These are phyloP conservation scores for Astrothelium macrocarpum DNA, from an alignment of 495 filamentous ascomycete genomes.

Conservation along the genomic window DNA sequence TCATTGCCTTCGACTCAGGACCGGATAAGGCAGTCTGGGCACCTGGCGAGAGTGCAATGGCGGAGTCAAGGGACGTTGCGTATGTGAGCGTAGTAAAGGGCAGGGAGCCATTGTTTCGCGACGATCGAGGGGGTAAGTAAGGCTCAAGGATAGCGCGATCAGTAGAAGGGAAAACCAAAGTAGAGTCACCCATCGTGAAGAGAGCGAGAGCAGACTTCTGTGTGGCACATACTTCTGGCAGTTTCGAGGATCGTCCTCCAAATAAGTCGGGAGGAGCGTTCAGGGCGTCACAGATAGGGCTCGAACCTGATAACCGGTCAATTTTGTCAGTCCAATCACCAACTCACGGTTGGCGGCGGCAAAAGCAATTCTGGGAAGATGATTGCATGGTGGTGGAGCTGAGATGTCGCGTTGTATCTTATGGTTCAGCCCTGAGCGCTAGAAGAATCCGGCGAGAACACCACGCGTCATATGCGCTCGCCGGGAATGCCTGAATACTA, in stretches of 20 bases:
- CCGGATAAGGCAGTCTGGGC: constrained; percentile 72
- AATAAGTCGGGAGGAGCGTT: background rate
- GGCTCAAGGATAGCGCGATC: background rate
- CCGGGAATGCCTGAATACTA: too few species aligned
- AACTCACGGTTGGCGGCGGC: too few species aligned
- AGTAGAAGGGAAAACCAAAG: background rate
- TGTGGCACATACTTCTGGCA: background rate
- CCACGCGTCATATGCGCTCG: too few species aligned
- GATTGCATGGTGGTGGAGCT: background rate
- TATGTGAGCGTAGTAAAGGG: constrained; percentile 66
- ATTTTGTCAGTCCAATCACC: too few species aligned
- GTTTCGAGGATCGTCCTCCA: background rate
- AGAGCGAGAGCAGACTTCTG: background rate
- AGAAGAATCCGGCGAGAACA: too few species aligned
- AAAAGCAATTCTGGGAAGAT: too few species aligned
- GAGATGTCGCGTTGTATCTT: background rate
- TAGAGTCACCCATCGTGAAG: background rate
- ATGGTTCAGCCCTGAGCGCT: background rate
- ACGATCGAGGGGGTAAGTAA: background rate
- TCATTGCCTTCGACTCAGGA: constrained; percentile 75
- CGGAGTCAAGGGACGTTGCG: constrained; percentile 79
- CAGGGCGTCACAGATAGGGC: too few species aligned
- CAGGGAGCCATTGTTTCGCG: background rate
- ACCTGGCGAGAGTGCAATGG: constrained; percentile 63
- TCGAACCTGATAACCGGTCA: too few species aligned